Evolutionary conservation across 352 stramenopile species (phyloP), one percentile per base, ranked within the genome.

Genomic region (Phytophthora palmivora): DNA sequence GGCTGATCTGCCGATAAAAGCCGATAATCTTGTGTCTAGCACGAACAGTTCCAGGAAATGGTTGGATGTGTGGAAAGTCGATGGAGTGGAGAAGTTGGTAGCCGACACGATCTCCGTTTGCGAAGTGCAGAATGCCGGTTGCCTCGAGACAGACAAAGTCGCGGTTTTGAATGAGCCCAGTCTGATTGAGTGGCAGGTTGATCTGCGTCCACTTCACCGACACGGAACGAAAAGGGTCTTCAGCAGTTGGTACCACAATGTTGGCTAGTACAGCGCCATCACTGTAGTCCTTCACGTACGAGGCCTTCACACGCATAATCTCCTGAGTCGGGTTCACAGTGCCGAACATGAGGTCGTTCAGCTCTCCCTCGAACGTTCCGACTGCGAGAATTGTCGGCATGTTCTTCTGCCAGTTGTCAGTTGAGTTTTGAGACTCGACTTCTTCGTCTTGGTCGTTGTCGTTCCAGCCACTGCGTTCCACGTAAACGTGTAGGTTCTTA

Each of bases 261-360:
- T 72, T 67, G 16, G 75, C 60, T 12, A 87, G 60, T 1, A 87
- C 49, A 1, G 67, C 70, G 15, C 63, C 71, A 51, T 87, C 75
- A 10, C 77, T 64, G 8, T 86, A 72, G 11, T 77, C 66, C 2
- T 76, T 63, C 1, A 81, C 71, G 52, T 83, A 82, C 9, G 74
- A 78, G 7, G 76, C 71, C 51, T 83, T 82, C 34, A 88, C 58
- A 18, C 76, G 70, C 62, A 86, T 82, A 24, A 74, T 72, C 7
- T 81, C 61, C 14, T 78, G 63, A 4, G 74, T 75, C 6, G 71
- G 62, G 28, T 74, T 85, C 24, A 73, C 68, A 8, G 76, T 63
- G 18, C 74, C 79, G 38, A 84, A 87, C 72, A 91, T 82, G 49
- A 88, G 65, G 50, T 89, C 82, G 36, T 91, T 76, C 8, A 91